phyloP scores from a whole-genome alignment of 1,284 basidiomycete genomes.

The Inonotus hispidus region DNA sequence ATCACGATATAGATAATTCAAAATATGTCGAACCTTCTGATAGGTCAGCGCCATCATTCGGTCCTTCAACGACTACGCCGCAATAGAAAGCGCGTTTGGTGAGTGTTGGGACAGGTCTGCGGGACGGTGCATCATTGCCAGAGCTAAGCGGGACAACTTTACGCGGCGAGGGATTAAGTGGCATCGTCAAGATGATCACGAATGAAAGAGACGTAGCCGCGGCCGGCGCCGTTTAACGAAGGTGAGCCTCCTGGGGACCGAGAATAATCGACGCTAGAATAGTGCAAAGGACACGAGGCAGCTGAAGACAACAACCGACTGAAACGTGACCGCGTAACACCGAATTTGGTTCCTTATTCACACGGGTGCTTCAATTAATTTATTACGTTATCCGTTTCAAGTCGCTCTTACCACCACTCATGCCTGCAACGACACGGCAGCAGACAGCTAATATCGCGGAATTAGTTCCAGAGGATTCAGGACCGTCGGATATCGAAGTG shows the following conservation, averaged over 20 bases:
- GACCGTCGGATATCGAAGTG: not conserved
- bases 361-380: not conserved
- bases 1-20: not conserved
- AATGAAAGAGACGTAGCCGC: slow-evolving; percentile 1
- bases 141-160: slow-evolving; percentile 64
- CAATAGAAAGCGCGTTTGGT: slow-evolving; percentile 77
- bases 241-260: slow-evolving; percentile 1
- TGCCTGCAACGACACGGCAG: not conserved
- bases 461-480: not conserved
- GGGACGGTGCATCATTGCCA: slow-evolving; percentile 50
- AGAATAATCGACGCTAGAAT: not conserved
- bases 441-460: not conserved
- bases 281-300: not conserved
- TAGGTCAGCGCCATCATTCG: slow-evolving; percentile 58
- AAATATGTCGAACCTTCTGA: slow-evolving; percentile 47
- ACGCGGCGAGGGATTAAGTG: slow-evolving; percentile 53
- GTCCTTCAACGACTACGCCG: slow-evolving; percentile 75
- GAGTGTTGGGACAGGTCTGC: slow-evolving; percentile 33
- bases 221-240: slow-evolving; percentile 2
- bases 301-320: slow-evolving; percentile 1
- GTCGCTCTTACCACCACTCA: not conserved
- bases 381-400: not conserved
- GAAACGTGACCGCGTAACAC: not conserved
- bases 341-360: not conserved
- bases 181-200: slow-evolving; percentile 29